Percentiles rank a stretch among this genome's conserved stretches.
Conservation (phyloP, 768 basidiomycete species). For the Polyporus arcularius region DNA sequence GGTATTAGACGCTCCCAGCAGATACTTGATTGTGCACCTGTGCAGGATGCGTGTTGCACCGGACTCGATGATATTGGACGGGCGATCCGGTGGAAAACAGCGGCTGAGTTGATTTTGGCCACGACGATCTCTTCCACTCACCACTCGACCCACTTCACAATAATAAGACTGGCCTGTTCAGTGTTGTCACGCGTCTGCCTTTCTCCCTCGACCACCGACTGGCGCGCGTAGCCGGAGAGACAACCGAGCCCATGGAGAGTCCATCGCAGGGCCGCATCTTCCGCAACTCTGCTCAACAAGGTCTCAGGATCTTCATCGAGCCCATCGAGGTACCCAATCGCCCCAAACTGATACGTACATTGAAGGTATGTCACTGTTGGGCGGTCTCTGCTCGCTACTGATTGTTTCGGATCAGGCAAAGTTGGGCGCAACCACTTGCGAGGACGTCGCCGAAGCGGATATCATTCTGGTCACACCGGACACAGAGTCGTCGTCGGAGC, state of each 20-base stretch:
- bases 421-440: slow-evolving; percentile 45
- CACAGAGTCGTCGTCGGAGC: slow-evolving; percentile 51
- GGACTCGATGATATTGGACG: too few relatives aligned
- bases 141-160: too few relatives aligned
- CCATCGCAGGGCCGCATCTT: slow-evolving; percentile 1
- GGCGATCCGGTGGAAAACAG: too few relatives aligned
- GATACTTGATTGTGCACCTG: too few relatives aligned
- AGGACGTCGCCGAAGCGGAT: slow-evolving; percentile 41
- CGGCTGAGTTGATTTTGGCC: too few relatives aligned
- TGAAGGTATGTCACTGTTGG: slow-evolving; percentile 16
- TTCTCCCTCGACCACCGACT: background rate
- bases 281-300: slow-evolving; percentile 17
- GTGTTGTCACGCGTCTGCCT: background rate
- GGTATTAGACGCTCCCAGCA: too few relatives aligned
- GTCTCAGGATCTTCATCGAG: slow-evolving; percentile 58
- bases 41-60: too few relatives aligned
- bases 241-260: background rate
- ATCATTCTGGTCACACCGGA: slow-evolving; percentile 61
- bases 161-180: too few relatives aligned
- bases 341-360: slow-evolving; percentile 49
- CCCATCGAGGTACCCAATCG: slow-evolving; percentile 51
- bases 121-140: too few relatives aligned
- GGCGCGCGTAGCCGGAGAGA: background rate
- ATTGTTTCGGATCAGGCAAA: slow-evolving; percentile 37
- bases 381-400: background rate